Evolutionary conservation across 1,139 yeast species (phyloP).

Genomic region (Hemisphaericaspora xylanilytica): DNA sequence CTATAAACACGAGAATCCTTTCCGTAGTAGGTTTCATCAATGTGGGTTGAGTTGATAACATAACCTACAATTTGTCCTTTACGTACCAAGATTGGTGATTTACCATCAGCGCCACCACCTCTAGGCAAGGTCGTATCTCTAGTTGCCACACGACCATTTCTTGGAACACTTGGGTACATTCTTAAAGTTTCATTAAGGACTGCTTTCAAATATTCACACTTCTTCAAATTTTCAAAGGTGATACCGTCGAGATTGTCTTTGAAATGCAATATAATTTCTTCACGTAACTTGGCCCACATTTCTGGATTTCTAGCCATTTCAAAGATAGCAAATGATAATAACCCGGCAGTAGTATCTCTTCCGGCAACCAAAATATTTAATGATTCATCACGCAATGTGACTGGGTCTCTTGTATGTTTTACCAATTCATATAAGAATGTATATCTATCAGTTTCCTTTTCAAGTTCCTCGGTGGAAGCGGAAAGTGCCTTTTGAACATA

Average conservation of each 20-base stretch:
- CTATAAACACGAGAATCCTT: constrained; percentile 42
- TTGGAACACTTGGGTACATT: constrained; percentile 53
- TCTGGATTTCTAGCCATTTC: constrained; percentile 44
- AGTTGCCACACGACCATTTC: constrained; percentile 44
- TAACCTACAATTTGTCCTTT: constrained; percentile 43
- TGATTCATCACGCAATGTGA: constrained; percentile 42
- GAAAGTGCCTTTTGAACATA: constrained; percentile 32
- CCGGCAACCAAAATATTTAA: constrained; percentile 47
- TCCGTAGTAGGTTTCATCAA: constrained; percentile 42
- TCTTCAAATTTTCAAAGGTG: constrained; percentile 47
- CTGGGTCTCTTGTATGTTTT: constrained; percentile 44
- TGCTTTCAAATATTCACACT: constrained; percentile 46
- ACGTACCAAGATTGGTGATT: constrained; percentile 41
- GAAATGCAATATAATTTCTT: constrained; percentile 30
- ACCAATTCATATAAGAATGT: constrained; percentile 45
- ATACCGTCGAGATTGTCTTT: constrained; percentile 26
- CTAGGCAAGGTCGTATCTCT: constrained; percentile 42
- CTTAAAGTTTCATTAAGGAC: constrained; percentile 51
- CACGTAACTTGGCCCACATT: constrained; percentile 32
- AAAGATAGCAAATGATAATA: constrained; percentile 40
- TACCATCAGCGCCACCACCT: constrained; percentile 51
- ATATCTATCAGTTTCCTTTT: constrained; percentile 27
- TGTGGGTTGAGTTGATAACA: constrained; percentile 41
- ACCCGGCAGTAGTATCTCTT: constrained; percentile 49
- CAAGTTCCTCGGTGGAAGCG: constrained; percentile 24